Evolutionary conservation across 208 protist genomes (phyloP), one percentile per base, ranked within the genome.

Genomic region (Angomonas deanei): DNA sequence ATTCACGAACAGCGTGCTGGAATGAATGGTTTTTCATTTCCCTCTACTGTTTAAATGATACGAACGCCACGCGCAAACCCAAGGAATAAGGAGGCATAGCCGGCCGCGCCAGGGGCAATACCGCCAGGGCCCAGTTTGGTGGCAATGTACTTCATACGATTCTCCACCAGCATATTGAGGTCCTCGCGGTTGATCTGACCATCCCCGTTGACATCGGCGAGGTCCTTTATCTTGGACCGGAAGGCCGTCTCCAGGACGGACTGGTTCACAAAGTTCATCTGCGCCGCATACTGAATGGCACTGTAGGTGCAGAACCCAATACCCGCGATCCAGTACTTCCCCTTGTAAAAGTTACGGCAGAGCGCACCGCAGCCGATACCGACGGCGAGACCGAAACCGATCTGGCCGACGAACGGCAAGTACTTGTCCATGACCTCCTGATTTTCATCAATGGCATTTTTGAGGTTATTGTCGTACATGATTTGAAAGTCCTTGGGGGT

Each of bases 401-500:
- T 76, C 60, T 85, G 80, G 0, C 84, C 78, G 4, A 47, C 52
- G 55, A 84, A 80, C 3, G 77, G 84, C 42, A 87, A 66, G 52
- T 72, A 71, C 42, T 63, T 61, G 58, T 91, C 73, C 15, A 87
- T 69, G 0, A 52, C 50, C 32, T 48, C 48, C 36, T 74, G 17
- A 47, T 87, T 68, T 0, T 60, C 39, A 0, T 54, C 26, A 17
- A 87, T 55, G 26, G 66, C 39, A 1, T 62, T 60, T 13, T 73
- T 76, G 15, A 87, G 59, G 39, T 76, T 50, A 23, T 70, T 26
- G 54, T 83, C 80, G 61, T 91, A 85, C 66, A 87, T 79, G 50
- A 82, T 74, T 60, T 85, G 80, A 52, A 85, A 83, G 62, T 91
- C 84, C 53, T 72, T 76, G 3, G 84, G 69, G 4, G 77, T 87